Base-by-base conservation (phyloP, 2,329 filamentous ascomycete species). In the Fusarium aywerte region DNA sequence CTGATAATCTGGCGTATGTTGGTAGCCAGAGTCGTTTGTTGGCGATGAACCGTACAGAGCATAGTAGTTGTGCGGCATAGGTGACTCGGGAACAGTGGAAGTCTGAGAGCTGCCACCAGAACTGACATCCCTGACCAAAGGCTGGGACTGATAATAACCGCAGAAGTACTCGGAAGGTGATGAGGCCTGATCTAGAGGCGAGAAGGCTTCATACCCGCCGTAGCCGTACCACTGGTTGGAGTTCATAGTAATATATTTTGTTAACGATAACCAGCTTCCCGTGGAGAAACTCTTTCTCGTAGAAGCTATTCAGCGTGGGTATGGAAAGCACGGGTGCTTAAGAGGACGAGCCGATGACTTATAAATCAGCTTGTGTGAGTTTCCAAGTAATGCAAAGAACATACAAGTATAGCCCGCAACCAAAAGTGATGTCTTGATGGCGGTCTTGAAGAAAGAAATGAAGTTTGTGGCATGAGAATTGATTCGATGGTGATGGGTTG, bases 31-130 rank as follows among this genome's bases (percentile, higher is more conserved):
- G 39, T 72, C 53, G 20, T 56, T 42, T 27, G 51, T 53, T n/a
- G 62, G 40, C 4, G 53, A 49, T 16, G 57, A 57, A 36, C 58
- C 61, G 33, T 72, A 63, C 20, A 68, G 47, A 31, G 56, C 35
- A 47, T 70, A 72, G 45, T 67, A 68, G 31, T 29, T 53, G 57
- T 32, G 65, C 44, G 57, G 52, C 32, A 65, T 54, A 16, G 75
- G 74, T 40, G 76, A 78, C 10, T 69, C 70, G n/a, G 74, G 70
- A 21, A 68, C 52, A 6, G 70, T 73, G 5, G 71, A 72, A 21
- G 63, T 50, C 45, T 69, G 70, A 15, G 76, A 74, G 50, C 72
- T 75, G 11, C 72, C 74, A 9, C 75, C 71, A 6, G 76, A 77
- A 63, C 76, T 77, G 4, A 48, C 59, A 54, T 74, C 70, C 43